Evolutionary conservation across 1,139 yeast genomes (phyloP), one percentile per base, ranked within the genome.

Genomic region (Candida sp.): DNA sequence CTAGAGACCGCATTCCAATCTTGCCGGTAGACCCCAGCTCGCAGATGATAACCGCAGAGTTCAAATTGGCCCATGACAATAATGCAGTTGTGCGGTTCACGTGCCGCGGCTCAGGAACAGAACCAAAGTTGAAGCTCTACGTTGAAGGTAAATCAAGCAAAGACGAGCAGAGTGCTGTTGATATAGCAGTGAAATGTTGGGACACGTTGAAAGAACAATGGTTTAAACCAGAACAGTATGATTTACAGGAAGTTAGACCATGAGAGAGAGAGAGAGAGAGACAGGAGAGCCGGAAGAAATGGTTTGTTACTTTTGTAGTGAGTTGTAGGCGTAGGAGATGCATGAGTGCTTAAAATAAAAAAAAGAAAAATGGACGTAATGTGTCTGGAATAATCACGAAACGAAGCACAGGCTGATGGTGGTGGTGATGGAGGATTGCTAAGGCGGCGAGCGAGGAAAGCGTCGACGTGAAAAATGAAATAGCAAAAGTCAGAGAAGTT

Each of bases 91-190:
- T 91, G 1, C 73, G 97, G 41, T 87, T 93, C 65, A 93, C 98
- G 0, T 85, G 90, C 47, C 78, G 99, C 47, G 98, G 98, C 0
- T 90, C 97, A 4, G 99, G 99, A 7, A 94, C 99, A 0, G 99
- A 94, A 65, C 98, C 98, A 3, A 94, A 94, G 63, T 74, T 94
- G 55, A 94, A 94, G 67, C 90, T 93, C 1, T 94, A 94, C 69
- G 86, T 94, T 42, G 98, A 94, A 65, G 96, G 96, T 0, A 70
- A 69, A 39, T 80, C 90, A 0, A 52, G 57, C 1, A 59, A 65
- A 4, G 58, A 61, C 8, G 87, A 80, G 44, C 63, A 58, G 1
- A 60, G 65, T 5, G 90, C 97, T 0, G 54, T 60, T 2, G 57
- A 49, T 0, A 63, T 87, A 9, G 94, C 96, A 0, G 67, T 69